Conservation (phyloP, 768 basidiomycete genomes). For the Leccinum fibrillosum region DNA sequence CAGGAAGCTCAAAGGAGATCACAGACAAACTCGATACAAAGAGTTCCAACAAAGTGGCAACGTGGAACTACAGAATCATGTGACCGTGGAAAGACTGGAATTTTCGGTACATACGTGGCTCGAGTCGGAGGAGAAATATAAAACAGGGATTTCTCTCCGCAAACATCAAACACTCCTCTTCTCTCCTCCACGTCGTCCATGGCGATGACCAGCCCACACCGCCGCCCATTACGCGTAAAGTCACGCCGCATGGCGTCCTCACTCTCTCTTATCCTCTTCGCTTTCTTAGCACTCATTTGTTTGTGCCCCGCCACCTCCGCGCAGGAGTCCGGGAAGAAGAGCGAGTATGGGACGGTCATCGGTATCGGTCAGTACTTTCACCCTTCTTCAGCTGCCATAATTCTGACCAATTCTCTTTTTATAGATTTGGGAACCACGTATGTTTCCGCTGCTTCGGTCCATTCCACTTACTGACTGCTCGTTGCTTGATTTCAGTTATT, state of each 20-base stretch:
- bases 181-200: constrained; percentile 14
- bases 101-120: constrained; percentile 28
- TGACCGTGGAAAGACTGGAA: constrained; percentile 26
- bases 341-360: constrained; percentile 89
- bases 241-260: constrained; percentile 54
- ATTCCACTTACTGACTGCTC: constrained; percentile 14
- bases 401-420: constrained; percentile 15
- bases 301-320: constrained; percentile 66
- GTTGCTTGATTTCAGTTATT: constrained; percentile 57
- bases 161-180: constrained; percentile 6
- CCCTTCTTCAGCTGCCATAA: fast-evolving
- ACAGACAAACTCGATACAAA: no score
- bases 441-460: constrained; percentile 15
- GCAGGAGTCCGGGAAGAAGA: constrained; percentile 49
- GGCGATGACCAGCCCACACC: constrained; percentile 26
- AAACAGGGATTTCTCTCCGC: constrained; percentile 9
- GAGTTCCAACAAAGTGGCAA: not conserved
- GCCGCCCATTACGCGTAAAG: constrained; percentile 55
- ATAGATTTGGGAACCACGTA: constrained; percentile 91
- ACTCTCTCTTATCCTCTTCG: constrained; percentile 56
- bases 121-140: constrained; percentile 16
- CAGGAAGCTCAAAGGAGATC: no score
- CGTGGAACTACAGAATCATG: constrained; percentile 2
- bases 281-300: constrained; percentile 68
- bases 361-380: constrained; percentile 69